Evolutionary conservation across 139 green algal species (phyloP).

Genomic region (Chlamydomonas schloesseri): DNA sequence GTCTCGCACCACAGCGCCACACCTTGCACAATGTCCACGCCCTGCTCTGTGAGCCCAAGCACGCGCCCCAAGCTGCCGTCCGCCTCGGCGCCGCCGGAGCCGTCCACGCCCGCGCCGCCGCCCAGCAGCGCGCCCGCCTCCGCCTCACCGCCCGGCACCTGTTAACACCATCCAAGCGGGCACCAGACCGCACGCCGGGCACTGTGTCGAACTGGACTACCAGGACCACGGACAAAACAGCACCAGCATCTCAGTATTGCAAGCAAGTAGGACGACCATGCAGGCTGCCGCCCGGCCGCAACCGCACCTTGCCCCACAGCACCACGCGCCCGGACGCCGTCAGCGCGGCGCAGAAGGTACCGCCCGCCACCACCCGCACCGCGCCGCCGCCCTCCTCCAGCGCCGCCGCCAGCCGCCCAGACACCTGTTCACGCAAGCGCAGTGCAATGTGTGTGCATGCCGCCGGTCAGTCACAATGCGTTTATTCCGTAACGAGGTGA

Average conservation of each 20-base stretch:
- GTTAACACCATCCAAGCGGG: no score
- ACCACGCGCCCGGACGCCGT: conserved; percentile 61
- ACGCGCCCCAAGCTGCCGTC: neutral
- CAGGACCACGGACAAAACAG: no score
- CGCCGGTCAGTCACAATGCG: no score
- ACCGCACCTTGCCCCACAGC: conserved; percentile 71
- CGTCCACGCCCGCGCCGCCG: neutral
- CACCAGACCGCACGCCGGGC: no score
- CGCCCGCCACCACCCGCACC: conserved; percentile 62
- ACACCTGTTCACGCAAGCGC: conserved; percentile 8
- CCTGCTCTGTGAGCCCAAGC: conserved; percentile 11
- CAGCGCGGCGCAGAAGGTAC: conserved; percentile 70
- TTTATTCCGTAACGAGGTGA: no score
- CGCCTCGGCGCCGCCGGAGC: neutral
- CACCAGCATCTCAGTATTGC: no score
- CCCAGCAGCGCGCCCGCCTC: neutral
- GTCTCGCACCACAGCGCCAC: neutral
- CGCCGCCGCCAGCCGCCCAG: conserved; percentile 33
- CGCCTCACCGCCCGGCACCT: conserved; percentile 14
- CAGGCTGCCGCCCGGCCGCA: no score
- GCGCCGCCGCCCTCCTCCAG: conserved; percentile 70
- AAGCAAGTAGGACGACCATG: no score
- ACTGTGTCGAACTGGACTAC: no score
- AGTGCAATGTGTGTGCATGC: neutral
- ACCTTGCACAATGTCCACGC: conserved; percentile 17